A percentile compares a stretch with the other conserved stretches of the same genome.
phyloP scores from a whole-genome alignment of 306 rosid genomes.

The Luffa aegyptiaca region DNA sequence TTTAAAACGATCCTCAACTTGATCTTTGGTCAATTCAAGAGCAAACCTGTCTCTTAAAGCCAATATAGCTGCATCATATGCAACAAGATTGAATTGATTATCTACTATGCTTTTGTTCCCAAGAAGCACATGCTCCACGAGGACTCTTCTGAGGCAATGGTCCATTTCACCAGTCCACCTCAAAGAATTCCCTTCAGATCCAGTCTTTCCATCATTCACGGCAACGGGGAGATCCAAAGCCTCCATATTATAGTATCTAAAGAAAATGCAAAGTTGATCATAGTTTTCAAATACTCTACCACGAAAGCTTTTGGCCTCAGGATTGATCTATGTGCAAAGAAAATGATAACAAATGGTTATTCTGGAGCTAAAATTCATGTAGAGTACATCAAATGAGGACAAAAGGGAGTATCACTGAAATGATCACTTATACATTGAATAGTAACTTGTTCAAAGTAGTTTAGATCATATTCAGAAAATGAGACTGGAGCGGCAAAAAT shows the following conservation, averaged over 20 bases:
- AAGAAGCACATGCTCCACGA: slow-evolving; percentile 33
- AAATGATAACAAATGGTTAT: not conserved
- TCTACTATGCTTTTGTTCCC: slow-evolving; percentile 34
- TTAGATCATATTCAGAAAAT: not conserved
- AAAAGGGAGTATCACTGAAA: not conserved
- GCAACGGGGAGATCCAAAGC: slow-evolving; percentile 20
- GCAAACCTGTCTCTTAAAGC: slow-evolving; percentile 31
- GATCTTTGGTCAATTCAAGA: slow-evolving; percentile 35
- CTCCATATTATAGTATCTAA: slow-evolving; percentile 27
- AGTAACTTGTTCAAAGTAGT: not conserved
- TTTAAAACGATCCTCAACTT: slow-evolving; percentile 38
- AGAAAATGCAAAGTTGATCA: slow-evolving; percentile 32
- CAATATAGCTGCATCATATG: slow-evolving; percentile 35
- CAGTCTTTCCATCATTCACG: slow-evolving; percentile 19
- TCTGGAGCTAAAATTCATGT: not conserved
- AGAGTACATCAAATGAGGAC: not conserved
- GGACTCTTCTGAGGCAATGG: slow-evolving; percentile 27
- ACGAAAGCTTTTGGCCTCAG: slow-evolving; percentile 33
- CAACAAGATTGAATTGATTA: slow-evolving; percentile 30
- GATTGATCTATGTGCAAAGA: slow-evolving; percentile 30
- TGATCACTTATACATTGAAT: not conserved
- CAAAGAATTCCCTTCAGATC: slow-evolving; percentile 24
- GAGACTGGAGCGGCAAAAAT: not conserved
- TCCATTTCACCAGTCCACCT: slow-evolving; percentile 58
- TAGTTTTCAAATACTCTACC: slow-evolving; percentile 38